Percentiles rank a stretch among this genome's conserved stretches.
phyloP scores from a whole-genome alignment of 805 yeast genomes.

The Scheffersomyces coipomensis region DNA sequence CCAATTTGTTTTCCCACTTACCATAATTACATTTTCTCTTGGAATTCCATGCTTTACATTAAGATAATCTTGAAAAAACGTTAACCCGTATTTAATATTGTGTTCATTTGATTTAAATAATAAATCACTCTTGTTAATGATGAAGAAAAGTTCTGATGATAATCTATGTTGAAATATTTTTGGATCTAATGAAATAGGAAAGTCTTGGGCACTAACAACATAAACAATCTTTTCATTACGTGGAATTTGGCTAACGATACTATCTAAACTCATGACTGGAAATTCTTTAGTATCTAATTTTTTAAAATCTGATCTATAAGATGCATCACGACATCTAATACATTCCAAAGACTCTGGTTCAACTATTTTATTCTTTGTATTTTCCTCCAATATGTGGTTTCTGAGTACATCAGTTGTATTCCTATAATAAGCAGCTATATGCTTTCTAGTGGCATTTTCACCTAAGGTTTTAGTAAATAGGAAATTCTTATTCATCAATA shows the following conservation, averaged over 20 bases:
- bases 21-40: constrained; percentile 42
- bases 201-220: constrained; percentile 66
- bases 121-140: constrained; percentile 46
- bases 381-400: background rate
- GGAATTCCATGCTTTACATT: constrained; percentile 27
- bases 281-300: constrained; percentile 25
- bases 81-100: constrained; percentile 22
- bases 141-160: constrained; percentile 34
- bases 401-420: background rate
- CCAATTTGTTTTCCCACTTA: constrained; percentile 57
- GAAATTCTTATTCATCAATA: constrained; percentile 19
- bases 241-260: constrained; percentile 36
- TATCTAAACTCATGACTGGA: constrained; percentile 19
- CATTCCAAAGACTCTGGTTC: constrained; percentile 33
- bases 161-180: constrained; percentile 31
- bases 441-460: constrained; percentile 1
- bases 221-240: constrained; percentile 49
- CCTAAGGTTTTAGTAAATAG: background rate
- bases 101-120: constrained; percentile 31
- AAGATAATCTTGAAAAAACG: constrained; percentile 34
- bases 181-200: constrained; percentile 59
- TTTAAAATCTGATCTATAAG: constrained; percentile 41
- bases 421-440: background rate
- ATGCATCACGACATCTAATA: constrained; percentile 54
- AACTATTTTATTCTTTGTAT: background rate